These are phyloP conservation scores for Pelargonium fulgidum DNA, from an alignment of 441 rosid species.

Conservation along the genomic window DNA sequence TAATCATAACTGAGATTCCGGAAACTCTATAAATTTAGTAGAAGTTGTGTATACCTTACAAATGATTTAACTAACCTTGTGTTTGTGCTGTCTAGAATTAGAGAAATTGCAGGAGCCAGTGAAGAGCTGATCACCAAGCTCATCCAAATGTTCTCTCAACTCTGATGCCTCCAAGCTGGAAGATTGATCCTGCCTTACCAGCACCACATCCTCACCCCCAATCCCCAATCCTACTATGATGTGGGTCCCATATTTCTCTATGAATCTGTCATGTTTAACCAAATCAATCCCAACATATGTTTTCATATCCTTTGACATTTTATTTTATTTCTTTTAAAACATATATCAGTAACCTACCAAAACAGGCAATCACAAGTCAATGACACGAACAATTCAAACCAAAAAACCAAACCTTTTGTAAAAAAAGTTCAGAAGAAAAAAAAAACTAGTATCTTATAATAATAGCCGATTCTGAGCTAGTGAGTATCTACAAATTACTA, in stretches of 20 bases:
- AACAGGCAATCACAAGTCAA: not conserved
- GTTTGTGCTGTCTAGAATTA: conserved; percentile 17
- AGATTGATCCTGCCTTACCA: conserved; percentile 62
- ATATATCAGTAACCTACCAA: not conserved
- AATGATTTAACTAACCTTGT: no score
- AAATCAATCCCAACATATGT: not conserved
- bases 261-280: conserved; percentile 42
- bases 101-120: conserved; percentile 55
- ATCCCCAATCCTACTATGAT: conserved; percentile 64
- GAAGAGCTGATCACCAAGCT: conserved; percentile 75
- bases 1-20: no score
- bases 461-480: no score
- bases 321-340: not conserved
- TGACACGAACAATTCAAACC: not conserved
- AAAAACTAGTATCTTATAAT: not conserved
- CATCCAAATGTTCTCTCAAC: conserved; percentile 55
- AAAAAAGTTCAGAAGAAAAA: not conserved
- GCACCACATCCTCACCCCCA: conserved; percentile 71
- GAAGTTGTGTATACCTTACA: no score
- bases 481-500: not conserved
- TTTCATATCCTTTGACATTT: not conserved
- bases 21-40: no score
- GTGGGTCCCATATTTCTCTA: conserved; percentile 87
- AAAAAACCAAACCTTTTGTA: not conserved
- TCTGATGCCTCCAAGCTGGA: conserved; percentile 47